phyloP scores from a whole-genome alignment of 495 filamentous ascomycete genomes.

The Aspergillus saccharolyticus region DNA sequence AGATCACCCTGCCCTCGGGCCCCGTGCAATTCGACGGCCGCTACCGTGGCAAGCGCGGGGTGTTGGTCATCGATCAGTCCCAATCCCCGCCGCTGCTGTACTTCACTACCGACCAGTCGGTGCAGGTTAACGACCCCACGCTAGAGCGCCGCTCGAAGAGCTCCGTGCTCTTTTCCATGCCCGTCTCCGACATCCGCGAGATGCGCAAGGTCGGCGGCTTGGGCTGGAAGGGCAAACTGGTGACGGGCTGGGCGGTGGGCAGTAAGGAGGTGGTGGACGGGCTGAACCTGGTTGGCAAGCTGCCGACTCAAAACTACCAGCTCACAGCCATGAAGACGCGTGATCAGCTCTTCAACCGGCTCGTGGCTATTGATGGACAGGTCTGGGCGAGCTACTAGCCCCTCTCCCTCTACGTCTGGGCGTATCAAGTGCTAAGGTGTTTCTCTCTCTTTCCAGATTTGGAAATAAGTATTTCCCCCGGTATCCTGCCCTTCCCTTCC shows the following conservation, averaged over 20 bases:
- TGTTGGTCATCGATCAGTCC: slow-evolving; percentile 62
- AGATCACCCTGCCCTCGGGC: slow-evolving; percentile 45
- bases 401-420: slow-evolving; percentile 10
- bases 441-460: slow-evolving; percentile 9
- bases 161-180: slow-evolving; percentile 41
- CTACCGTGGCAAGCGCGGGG: slow-evolving; percentile 66
- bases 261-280: slow-evolving; percentile 72
- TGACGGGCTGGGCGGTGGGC: slow-evolving; percentile 76
- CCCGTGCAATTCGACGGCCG: slow-evolving; percentile 73
- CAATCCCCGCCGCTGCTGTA: slow-evolving; percentile 38
- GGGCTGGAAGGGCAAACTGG: slow-evolving; percentile 84
- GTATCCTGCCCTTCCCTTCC: neutral
- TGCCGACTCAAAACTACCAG: slow-evolving; percentile 46
- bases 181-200: slow-evolving; percentile 58
- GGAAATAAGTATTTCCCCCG: slow-evolving; percentile 10
- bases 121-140: slow-evolving; percentile 20
- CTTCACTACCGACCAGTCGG: slow-evolving; percentile 45
- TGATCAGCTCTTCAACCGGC: slow-evolving; percentile 81
- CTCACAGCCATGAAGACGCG: slow-evolving; percentile 70
- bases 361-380: slow-evolving; percentile 77
- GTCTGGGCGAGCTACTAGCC: slow-evolving; percentile 77
- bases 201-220: slow-evolving; percentile 78
- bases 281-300: slow-evolving; percentile 57
- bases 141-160: slow-evolving; percentile 42
- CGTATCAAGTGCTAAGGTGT: slow-evolving; percentile 10